These are phyloP conservation scores for Diplodia mutila DNA, from an alignment of 2,329 filamentous ascomycete genomes.

Conservation along the genomic window DNA sequence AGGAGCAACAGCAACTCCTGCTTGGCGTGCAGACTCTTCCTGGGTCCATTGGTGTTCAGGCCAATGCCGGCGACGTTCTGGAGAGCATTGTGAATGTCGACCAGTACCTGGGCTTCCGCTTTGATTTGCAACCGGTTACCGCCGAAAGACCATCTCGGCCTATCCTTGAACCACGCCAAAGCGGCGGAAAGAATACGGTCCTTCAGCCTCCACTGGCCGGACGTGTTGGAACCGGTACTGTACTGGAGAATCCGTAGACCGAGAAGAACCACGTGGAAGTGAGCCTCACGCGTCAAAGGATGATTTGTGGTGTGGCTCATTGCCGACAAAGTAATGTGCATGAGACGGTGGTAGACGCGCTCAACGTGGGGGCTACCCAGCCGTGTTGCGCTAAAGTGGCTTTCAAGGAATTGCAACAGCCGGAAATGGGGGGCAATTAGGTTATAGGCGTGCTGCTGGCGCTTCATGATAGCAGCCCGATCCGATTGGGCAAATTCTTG, in stretches of 20 bases:
- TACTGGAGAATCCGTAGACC: constrained; percentile 76
- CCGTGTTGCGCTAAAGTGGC: constrained; percentile 93
- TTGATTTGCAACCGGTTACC: constrained; percentile 92
- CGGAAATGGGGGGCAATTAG: constrained; percentile 84
- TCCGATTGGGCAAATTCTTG: constrained; percentile 94
- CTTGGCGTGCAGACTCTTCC: constrained; percentile 73
- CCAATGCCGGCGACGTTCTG: constrained; percentile 67
- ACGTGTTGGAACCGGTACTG: constrained; percentile 65
- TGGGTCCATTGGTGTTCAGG: constrained; percentile 49
- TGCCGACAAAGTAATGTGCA: constrained; percentile 77
- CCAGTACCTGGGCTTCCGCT: constrained; percentile 82
- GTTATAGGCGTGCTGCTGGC: constrained; percentile 79
- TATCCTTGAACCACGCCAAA: constrained; percentile 77
- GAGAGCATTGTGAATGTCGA: constrained; percentile 72
- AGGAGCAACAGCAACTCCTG: constrained; percentile 81
- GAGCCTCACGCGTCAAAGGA: constrained; percentile 87
- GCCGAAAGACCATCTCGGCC: constrained; percentile 83
- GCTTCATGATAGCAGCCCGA: constrained; percentile 71
- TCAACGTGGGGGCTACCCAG: constrained; percentile 82
- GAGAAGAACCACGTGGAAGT: constrained; percentile 85
- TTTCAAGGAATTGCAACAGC: constrained; percentile 85
- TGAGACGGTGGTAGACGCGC: constrained; percentile 77
- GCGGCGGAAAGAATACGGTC: constrained; percentile 86
- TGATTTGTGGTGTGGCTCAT: constrained; percentile 73
- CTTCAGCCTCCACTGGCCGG: constrained; percentile 79